phyloP scores from a whole-genome alignment of 2,329 filamentous ascomycete species.

The Truncatella angustata region DNA sequence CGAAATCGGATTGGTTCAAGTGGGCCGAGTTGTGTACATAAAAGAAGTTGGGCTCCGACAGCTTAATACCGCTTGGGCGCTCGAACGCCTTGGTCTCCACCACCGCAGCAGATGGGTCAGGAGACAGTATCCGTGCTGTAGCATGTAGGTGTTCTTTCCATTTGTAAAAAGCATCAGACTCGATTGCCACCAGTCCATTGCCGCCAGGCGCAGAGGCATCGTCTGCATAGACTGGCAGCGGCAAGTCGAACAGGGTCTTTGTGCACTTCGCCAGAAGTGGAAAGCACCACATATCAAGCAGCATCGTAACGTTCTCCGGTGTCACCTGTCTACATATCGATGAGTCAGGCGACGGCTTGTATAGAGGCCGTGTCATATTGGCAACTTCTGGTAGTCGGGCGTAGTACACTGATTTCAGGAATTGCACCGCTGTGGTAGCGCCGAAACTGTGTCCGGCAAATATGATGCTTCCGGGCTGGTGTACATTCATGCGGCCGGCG shows the following conservation, averaged over 20 bases:
- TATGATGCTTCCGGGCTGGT: constrained; percentile 68
- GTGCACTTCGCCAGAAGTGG: constrained; percentile 65
- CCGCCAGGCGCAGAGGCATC: constrained; percentile 43
- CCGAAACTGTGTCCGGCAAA: constrained; percentile 84
- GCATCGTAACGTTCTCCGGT: constrained; percentile 59
- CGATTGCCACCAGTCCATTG: constrained; percentile 64
- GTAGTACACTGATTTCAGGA: constrained; percentile 79
- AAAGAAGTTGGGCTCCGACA: constrained; percentile 65
- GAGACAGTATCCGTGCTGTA: constrained; percentile 65
- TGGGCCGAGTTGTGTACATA: constrained; percentile 75
- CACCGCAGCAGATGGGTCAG: constrained; percentile 43
- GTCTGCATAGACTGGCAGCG: constrained; percentile 65
- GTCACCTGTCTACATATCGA: constrained; percentile 66
- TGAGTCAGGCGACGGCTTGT: constrained; percentile 54
- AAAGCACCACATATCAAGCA: constrained; percentile 81
- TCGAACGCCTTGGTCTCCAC: constrained; percentile 42
- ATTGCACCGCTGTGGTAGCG: constrained; percentile 69
- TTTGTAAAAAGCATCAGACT: constrained; percentile 75
- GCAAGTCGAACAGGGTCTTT: constrained; percentile 65
- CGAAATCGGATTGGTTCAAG: constrained; percentile 81
- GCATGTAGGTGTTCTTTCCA: constrained; percentile 72
- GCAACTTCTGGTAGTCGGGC: constrained; percentile 44
- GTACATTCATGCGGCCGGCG: constrained; percentile 60
- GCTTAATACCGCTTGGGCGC: constrained; percentile 38
- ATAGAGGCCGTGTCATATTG: constrained; percentile 56